A percentile compares a stretch with the other conserved stretches of the same genome.
Conservation (phyloP, 2,329 filamentous ascomycete species). For the Penicillium oxalicum region DNA sequence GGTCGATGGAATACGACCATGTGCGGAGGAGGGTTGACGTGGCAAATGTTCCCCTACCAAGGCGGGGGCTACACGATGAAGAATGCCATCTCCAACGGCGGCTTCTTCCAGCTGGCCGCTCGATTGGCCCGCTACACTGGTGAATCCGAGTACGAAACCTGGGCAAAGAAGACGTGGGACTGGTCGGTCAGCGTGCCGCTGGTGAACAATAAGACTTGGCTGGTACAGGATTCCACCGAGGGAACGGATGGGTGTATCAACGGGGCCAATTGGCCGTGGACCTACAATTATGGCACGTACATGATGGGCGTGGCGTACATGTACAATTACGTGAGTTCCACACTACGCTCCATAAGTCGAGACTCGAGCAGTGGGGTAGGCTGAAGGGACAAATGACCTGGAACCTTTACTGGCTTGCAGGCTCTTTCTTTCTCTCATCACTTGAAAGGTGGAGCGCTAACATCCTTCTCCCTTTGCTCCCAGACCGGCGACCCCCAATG, state of each 20-base stretch:
- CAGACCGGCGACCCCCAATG: conserved; percentile 48
- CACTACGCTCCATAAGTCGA: too few species aligned
- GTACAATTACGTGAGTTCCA: conserved; percentile 54
- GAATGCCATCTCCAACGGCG: conserved; percentile 73
- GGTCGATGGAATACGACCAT: conserved; percentile 61
- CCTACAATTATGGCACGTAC: conserved; percentile 60
- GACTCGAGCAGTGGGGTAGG: too few species aligned
- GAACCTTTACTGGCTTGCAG: too few species aligned
- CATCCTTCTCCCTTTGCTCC: too few species aligned
- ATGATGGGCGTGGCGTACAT: conserved; percentile 58
- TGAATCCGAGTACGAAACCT: conserved; percentile 59
- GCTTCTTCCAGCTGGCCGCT: conserved; percentile 75
- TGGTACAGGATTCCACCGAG: conserved; percentile 61
- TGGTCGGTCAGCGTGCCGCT: conserved; percentile 54
- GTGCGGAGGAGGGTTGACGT: conserved; percentile 68
- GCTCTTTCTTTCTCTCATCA: too few species aligned
- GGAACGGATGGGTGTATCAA: conserved; percentile 50
- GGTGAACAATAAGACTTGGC: conserved; percentile 54
- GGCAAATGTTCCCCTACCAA: conserved; percentile 76
- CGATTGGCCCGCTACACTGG: conserved; percentile 62
- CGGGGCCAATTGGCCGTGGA: conserved; percentile 59
- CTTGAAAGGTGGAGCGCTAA: too few species aligned
- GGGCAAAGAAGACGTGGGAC: conserved; percentile 57
- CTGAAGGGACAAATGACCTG: too few species aligned
- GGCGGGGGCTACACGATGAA: conserved; percentile 80